Conservation (phyloP, 108 stramenopile genomes). For the Fragilariopsis cylindrus region DNA sequence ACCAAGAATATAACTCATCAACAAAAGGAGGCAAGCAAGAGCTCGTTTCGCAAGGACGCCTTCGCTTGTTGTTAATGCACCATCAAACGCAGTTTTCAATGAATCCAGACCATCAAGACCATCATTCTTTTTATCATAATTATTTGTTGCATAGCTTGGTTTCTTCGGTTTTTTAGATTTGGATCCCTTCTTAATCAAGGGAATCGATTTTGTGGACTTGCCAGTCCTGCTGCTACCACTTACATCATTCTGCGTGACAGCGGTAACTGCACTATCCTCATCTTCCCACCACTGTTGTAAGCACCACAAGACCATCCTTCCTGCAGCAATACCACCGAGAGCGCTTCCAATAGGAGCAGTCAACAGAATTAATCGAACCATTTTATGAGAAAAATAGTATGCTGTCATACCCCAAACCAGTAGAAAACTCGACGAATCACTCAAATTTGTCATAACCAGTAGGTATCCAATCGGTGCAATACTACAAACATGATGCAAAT, state of each 20-base stretch:
- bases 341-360: conserved; percentile 90
- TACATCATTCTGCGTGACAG: neutral
- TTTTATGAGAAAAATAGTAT: conserved; percentile 96
- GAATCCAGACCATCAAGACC: conserved; percentile 46
- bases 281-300: conserved; percentile 55
- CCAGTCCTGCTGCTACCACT: conserved; percentile 13
- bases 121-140: conserved; percentile 19
- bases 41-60: conserved; percentile 68
- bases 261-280: neutral
- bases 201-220: conserved; percentile 7
- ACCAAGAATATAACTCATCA: conserved; percentile 56
- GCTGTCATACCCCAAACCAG: conserved; percentile 88
- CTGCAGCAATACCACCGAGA: conserved; percentile 89
- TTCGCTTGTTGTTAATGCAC: conserved; percentile 67
- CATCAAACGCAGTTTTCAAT: conserved; percentile 49
- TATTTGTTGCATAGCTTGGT: conserved; percentile 6
- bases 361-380: conserved; percentile 96
- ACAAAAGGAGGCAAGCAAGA: conserved; percentile 45
- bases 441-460: conserved; percentile 71
- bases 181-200: conserved; percentile 38
- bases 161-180: conserved; percentile 60
- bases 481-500: conserved; percentile 92
- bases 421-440: conserved; percentile 86
- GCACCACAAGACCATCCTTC: conserved; percentile 76
- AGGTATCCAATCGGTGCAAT: conserved; percentile 94